phyloP scores from a whole-genome alignment of 164 flowering plant genomes.

The Cinnamomum chago region DNA sequence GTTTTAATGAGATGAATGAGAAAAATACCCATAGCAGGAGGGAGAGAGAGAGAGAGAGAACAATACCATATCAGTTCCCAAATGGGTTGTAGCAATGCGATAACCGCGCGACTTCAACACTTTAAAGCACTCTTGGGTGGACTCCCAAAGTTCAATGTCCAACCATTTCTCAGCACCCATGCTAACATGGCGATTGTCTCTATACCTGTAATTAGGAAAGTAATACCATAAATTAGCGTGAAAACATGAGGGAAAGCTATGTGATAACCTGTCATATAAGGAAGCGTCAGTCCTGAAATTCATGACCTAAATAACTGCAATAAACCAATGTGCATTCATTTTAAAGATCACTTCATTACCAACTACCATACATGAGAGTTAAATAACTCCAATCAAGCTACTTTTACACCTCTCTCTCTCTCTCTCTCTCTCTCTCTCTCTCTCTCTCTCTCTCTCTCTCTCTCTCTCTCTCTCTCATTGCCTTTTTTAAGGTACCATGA shows the following conservation, averaged over 20 bases:
- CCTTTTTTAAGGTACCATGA: too few species aligned
- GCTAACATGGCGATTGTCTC: slow-evolving; percentile 90
- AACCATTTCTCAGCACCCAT: slow-evolving; percentile 99
- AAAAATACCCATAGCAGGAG: slow-evolving; percentile 30
- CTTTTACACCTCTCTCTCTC: too few species aligned
- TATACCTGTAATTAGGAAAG: slow-evolving; percentile 45
- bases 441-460: too few species aligned
- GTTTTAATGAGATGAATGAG: not conserved
- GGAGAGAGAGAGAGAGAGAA: too few species aligned
- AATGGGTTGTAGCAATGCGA: slow-evolving; percentile 86
- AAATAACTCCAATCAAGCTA: too few species aligned
- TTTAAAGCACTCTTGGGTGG: slow-evolving; percentile 65
- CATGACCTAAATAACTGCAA: too few species aligned
- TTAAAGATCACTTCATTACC: too few species aligned
- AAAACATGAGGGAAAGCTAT: not conserved
- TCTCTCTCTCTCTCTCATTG: too few species aligned
- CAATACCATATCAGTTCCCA: slow-evolving; percentile 72
- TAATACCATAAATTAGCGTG: not conserved
- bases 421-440: too few species aligned
- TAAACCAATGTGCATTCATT: too few species aligned
- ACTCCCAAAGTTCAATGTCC: slow-evolving; percentile 88
- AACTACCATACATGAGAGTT: too few species aligned
- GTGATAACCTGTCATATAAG: not conserved
- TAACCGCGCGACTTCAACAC: slow-evolving; percentile 83
- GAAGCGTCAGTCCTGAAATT: too few species aligned